These are phyloP conservation scores for Serendipita sp. DNA, from an alignment of 768 basidiomycete species.

Conservation along the genomic window DNA sequence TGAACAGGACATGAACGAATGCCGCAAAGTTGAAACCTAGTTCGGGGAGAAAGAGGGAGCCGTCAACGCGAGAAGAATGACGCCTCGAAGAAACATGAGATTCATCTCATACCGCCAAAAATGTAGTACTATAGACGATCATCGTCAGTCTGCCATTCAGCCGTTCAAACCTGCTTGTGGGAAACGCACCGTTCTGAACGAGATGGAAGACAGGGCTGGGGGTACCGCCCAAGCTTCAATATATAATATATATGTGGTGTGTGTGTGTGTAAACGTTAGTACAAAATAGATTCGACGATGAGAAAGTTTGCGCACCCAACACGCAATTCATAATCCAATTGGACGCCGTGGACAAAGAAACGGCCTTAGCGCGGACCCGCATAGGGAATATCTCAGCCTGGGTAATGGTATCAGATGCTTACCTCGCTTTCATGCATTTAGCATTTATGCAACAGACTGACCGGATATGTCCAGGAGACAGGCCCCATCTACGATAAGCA, in stretches of 20 bases:
- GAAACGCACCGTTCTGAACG: constrained; percentile 33
- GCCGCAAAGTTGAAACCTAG: constrained; percentile 53
- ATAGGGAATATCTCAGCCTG: constrained; percentile 13
- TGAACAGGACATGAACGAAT: constrained; percentile 57
- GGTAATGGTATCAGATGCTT: constrained; percentile 25
- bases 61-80: too few species aligned
- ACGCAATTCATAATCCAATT: constrained; percentile 12
- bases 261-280: too few species aligned
- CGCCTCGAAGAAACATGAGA: too few species aligned
- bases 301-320: constrained; percentile 11
- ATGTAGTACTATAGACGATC: constrained; percentile 1
- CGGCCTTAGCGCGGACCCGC: constrained; percentile 46
- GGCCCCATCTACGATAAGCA: constrained; percentile 50
- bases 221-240: constrained; percentile 70
- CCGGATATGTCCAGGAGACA: constrained; percentile 47
- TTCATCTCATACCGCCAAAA: constrained; percentile 10
- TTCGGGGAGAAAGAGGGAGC: too few species aligned
- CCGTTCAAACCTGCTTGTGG: neutral
- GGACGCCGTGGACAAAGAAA: constrained; percentile 27
- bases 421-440: too few species aligned
- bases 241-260: too few species aligned
- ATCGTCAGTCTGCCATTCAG: neutral
- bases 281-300: neutral
- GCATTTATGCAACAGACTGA: too few species aligned
- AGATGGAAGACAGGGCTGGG: constrained; percentile 44